Conservation (phyloP, 2,329 filamentous ascomycete species). For the Magnaporthales sp. region DNA sequence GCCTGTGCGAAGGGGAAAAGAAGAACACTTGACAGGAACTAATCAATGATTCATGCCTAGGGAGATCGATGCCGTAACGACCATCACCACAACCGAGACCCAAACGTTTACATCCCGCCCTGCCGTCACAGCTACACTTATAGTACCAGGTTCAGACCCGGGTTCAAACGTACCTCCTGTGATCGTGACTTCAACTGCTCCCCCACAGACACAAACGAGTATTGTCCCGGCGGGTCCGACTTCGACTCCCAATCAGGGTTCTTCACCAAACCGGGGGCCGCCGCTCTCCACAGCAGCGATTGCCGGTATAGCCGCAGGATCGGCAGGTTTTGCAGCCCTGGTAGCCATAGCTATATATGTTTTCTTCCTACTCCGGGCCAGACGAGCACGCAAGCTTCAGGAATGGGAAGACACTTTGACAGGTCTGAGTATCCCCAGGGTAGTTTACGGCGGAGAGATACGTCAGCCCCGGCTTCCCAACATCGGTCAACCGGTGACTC, state of each 20-base stretch:
- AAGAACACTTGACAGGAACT: background rate
- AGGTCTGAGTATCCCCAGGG: conserved; percentile 20
- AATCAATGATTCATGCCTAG: background rate
- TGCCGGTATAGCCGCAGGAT: conserved; percentile 14
- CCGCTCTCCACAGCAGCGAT: conserved; percentile 10
- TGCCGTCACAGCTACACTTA: conserved; percentile 12
- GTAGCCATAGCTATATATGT: conserved; percentile 5
- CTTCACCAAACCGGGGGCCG: background rate
- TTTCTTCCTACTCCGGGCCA: conserved; percentile 4
- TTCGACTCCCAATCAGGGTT: background rate
- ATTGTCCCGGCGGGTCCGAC: conserved; percentile 3
- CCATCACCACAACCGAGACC: conserved; percentile 13
- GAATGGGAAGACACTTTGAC: conserved; percentile 26
- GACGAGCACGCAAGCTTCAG: background rate
- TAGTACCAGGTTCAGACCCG: conserved; percentile 7
- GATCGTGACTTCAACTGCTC: background rate
- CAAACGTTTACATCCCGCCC: conserved; percentile 8
- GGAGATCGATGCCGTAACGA: conserved; percentile 11
- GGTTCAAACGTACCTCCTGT: background rate
- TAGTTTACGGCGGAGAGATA: conserved; percentile 14
- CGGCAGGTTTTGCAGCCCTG: conserved; percentile 7
- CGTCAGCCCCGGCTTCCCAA: conserved; percentile 3
- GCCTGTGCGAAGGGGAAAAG: background rate
- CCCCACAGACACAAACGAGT: background rate
- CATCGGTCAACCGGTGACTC: background rate